Evolutionary conservation across 345 rosid species (phyloP).

Genomic region (Cardiospermum halicacabum): DNA sequence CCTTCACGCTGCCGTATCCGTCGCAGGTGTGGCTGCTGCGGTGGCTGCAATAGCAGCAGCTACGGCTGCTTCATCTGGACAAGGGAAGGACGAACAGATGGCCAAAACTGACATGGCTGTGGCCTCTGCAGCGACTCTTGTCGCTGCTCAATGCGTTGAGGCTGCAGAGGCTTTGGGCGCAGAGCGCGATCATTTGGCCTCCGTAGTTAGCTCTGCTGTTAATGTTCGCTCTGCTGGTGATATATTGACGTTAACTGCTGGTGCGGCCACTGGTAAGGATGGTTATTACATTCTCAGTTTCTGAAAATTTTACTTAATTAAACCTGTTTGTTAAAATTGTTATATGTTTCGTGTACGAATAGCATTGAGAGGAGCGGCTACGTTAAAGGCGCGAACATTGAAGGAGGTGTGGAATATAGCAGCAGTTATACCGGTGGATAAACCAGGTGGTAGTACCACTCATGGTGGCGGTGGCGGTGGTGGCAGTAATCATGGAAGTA

Average conservation of each 20-base stretch:
- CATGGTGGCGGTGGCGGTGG: slow-evolving; percentile 47
- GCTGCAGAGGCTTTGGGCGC: slow-evolving; percentile 90
- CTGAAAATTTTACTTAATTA: too few species aligned
- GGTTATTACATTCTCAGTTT: too few species aligned
- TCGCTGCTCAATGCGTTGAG: slow-evolving; percentile 89
- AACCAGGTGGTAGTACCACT: slow-evolving; percentile 39
- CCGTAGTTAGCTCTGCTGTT: slow-evolving; percentile 79
- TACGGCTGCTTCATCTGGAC: slow-evolving; percentile 54
- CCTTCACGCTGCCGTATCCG: slow-evolving; percentile 72
- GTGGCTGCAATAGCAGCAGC: slow-evolving; percentile 88
- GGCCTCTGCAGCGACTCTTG: slow-evolving; percentile 84
- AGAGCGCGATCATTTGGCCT: slow-evolving; percentile 72
- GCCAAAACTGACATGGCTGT: slow-evolving; percentile 78
- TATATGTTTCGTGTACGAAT: background rate
- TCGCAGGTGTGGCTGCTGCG: slow-evolving; percentile 80
- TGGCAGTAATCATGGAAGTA: slow-evolving; percentile 33
- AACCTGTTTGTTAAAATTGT: too few species aligned
- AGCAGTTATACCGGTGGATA: slow-evolving; percentile 85
- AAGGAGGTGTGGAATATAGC: slow-evolving; percentile 98
- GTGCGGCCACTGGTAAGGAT: slow-evolving; percentile 72
- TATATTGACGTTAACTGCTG: slow-evolving; percentile 85
- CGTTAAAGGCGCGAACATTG: slow-evolving; percentile 72
- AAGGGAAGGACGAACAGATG: slow-evolving; percentile 72
- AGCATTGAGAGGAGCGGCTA: slow-evolving; percentile 91
- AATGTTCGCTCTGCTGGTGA: slow-evolving; percentile 80